Percentiles rank a stretch among this genome's conserved stretches.
Conservation (phyloP, 2,329 filamentous ascomycete genomes). For the Penicillium olsonii region DNA sequence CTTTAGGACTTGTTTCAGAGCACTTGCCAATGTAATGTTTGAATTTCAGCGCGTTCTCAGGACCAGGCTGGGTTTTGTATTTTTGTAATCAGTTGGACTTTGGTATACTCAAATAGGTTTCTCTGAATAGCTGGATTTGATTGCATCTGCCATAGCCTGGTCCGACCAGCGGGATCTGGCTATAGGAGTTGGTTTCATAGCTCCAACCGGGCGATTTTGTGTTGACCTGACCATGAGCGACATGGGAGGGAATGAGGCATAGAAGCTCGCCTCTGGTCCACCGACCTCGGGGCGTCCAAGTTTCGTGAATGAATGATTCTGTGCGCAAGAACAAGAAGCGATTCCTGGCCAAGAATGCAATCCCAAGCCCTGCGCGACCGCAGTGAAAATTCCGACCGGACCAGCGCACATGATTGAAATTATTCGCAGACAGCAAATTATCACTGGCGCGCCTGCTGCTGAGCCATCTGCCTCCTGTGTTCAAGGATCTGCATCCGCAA, state of each 20-base stretch:
- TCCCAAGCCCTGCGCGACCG: slow-evolving; percentile 1
- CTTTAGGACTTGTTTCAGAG: no score
- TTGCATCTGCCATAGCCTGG: slow-evolving; percentile 3
- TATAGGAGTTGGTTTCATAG: neutral
- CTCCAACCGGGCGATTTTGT: no score
- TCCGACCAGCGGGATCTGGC: slow-evolving; percentile 2
- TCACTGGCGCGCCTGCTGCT: slow-evolving; percentile 33
- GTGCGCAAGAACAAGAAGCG: no score
- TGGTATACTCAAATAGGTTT: neutral
- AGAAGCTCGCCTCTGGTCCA: no score
- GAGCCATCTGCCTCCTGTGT: slow-evolving; percentile 50
- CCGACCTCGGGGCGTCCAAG: no score
- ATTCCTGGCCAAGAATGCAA: neutral
- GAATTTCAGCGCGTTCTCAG: no score
- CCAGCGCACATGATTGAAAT: neutral
- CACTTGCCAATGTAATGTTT: no score
- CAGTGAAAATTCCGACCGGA: neutral
- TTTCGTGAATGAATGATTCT: no score
- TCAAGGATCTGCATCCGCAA: slow-evolving; percentile 68
- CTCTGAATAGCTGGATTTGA: neutral
- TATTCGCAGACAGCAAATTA: neutral
- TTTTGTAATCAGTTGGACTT: neutral
- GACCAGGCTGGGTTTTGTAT: no score
- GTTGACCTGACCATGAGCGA: neutral
- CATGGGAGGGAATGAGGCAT: neutral